Conservation (phyloP, 2,329 filamentous ascomycete genomes). For the Alternaria metachromatica region DNA sequence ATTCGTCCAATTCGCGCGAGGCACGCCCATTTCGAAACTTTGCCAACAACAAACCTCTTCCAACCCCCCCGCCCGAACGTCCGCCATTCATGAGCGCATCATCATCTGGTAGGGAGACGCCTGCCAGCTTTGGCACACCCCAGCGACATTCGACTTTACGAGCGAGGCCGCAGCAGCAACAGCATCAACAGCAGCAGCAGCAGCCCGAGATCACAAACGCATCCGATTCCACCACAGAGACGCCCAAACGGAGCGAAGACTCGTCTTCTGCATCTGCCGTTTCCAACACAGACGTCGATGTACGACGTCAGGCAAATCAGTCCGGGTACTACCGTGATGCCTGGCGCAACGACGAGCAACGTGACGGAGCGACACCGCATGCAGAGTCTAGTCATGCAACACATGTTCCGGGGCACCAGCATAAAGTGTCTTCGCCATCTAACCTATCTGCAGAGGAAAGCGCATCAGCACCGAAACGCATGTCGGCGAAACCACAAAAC, state of each 20-base stretch:
- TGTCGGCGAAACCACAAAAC: conserved; percentile 17
- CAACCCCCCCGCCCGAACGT: conserved; percentile 40
- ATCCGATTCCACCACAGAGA: conserved; percentile 29
- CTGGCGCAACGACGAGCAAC: conserved; percentile 30
- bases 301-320: conserved; percentile 23
- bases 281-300: conserved; percentile 23
- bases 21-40: conserved; percentile 42
- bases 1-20: conserved; percentile 45
- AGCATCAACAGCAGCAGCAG: neutral
- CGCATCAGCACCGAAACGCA: conserved; percentile 13
- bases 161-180: conserved; percentile 16
- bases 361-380: conserved; percentile 15
- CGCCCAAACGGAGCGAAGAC: conserved; percentile 26
- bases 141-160: conserved; percentile 23
- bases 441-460: conserved; percentile 21
- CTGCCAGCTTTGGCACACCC: conserved; percentile 18
- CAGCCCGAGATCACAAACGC: conserved; percentile 25
- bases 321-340: conserved; percentile 30
- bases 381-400: conserved; percentile 20
- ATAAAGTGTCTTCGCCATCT: conserved; percentile 14
- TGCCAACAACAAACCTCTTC: conserved; percentile 46
- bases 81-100: conserved; percentile 33
- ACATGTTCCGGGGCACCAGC: conserved; percentile 21
- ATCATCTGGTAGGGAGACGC: conserved; percentile 20
- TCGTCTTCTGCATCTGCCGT: conserved; percentile 15